These are phyloP conservation scores for Micromonas commoda DNA, from an alignment of 139 green algal genomes.

Conservation along the genomic window DNA sequence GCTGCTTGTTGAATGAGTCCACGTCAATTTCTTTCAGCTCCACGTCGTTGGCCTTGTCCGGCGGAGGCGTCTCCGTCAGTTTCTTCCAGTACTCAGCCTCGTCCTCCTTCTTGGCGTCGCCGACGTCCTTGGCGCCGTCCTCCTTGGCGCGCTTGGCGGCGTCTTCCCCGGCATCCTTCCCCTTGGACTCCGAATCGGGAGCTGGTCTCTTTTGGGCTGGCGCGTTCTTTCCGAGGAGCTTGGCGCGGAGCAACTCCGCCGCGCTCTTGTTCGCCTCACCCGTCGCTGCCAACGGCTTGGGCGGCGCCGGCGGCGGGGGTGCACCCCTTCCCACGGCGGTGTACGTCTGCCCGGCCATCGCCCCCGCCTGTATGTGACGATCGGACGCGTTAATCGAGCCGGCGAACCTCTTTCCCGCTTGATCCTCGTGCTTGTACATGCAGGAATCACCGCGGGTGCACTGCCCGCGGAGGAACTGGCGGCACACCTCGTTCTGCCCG, in stretches of 20 bases:
- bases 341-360: neutral
- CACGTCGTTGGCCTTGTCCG: slow-evolving; percentile 3
- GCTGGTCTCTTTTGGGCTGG: neutral
- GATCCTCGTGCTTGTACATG: neutral
- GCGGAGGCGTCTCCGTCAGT: slow-evolving; percentile 1
- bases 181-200: neutral
- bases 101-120: slow-evolving; percentile 7
- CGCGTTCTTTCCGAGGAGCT: slow-evolving; percentile 35
- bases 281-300: neutral
- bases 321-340: neutral
- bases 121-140: neutral
- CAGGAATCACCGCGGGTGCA: neutral
- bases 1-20: slow-evolving; percentile 42
- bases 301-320: neutral
- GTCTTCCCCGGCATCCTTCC: neutral
- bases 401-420: neutral
- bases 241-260: slow-evolving; percentile 33
- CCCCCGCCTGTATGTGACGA: neutral
- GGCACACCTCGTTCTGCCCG: neutral
- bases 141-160: slow-evolving; percentile 10
- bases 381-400: slow-evolving; percentile 18
- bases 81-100: slow-evolving; percentile 7
- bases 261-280: slow-evolving; percentile 38
- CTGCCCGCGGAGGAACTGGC: neutral
- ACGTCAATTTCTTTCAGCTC: slow-evolving; percentile 27